Evolutionary conservation across 495 filamentous ascomycete species (phyloP), one percentile per base, ranked within the genome.

Genomic region (Tuber microsphaerosporum): DNA sequence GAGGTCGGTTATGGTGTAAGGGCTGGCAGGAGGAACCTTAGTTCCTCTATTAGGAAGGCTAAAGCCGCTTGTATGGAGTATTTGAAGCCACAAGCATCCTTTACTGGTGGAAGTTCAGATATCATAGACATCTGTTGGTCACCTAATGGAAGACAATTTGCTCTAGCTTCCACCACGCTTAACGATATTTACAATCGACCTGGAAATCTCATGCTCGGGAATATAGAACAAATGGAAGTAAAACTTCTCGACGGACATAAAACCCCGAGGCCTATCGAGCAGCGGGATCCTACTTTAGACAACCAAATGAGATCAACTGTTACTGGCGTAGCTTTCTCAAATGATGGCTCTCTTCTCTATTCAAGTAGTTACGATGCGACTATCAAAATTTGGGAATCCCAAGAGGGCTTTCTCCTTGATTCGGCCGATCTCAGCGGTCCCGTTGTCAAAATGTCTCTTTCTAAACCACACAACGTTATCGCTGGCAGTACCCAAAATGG

Each of bases 341-440:
- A 81, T 42, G 73, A 74, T 46, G 88, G 87, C 34, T 82, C 86
- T 7, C 84, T 84, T 6, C 86, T 94, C 0, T 97, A 90, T 77
- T 94, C 93, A 0, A 91, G 90, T 0, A 92, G 93, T 41, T 96
- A 92, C 79, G 95, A 99, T 76, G 84, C 88, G 10, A 91, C 89
- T 0, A 90, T 95, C 37, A 93, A 93, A 73, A 83, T 93, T 14
- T 98, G 94, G 92, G 85, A 88, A 73, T 74, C 84, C 6, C 44
- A 76, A 31, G 78, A 84, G 69, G 82, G 81, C 44, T 56, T 81
- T 37, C 81, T 82, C 81, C 85, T 88, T 83, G 45, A 72, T 0
- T 80, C 84, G 2, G 80, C 73, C 34, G 87, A 85, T 73, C 71
- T 85, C 82, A 84, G 86, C 22, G 90, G 90, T 0, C 86, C 88